phyloP scores from a whole-genome alignment of 2,329 filamentous ascomycete species.

The Aspergillus pseudoglaucus region DNA sequence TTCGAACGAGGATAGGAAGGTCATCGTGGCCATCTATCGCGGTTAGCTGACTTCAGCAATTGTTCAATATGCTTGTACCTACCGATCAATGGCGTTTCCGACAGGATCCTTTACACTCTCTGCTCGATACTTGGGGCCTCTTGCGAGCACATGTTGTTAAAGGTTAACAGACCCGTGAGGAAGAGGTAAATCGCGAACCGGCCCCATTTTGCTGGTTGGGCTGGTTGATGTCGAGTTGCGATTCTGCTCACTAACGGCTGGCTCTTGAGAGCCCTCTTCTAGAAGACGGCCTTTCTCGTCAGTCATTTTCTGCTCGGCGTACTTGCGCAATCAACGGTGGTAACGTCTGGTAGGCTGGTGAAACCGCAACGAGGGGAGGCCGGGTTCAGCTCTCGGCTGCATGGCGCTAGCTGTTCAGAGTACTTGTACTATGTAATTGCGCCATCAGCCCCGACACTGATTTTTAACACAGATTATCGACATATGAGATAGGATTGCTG shows the following conservation, averaged over 20 bases:
- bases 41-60: neutral
- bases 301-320: neutral
- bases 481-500: too few species aligned
- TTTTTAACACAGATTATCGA: too few species aligned
- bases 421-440: too few species aligned
- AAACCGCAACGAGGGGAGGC: too few species aligned
- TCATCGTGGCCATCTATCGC: constrained; percentile 83
- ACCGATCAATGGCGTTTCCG: constrained; percentile 45
- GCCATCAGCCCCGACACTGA: too few species aligned
- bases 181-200: neutral
- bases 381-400: too few species aligned
- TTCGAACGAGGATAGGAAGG: constrained; percentile 66
- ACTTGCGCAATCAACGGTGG: neutral
- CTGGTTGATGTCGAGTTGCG: neutral
- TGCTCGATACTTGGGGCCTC: constrained; percentile 22
- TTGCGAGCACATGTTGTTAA: constrained; percentile 2
- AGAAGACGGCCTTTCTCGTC: neutral
- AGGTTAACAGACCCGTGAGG: constrained; percentile 5
- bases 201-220: neutral
- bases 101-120: constrained; percentile 40
- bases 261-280: neutral
- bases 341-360: too few species aligned
- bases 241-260: neutral
- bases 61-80: constrained; percentile 2
- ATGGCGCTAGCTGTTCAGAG: too few species aligned